phyloP scores from a whole-genome alignment of 2,329 filamentous ascomycete species.

The Sphaceloma murrayae region DNA sequence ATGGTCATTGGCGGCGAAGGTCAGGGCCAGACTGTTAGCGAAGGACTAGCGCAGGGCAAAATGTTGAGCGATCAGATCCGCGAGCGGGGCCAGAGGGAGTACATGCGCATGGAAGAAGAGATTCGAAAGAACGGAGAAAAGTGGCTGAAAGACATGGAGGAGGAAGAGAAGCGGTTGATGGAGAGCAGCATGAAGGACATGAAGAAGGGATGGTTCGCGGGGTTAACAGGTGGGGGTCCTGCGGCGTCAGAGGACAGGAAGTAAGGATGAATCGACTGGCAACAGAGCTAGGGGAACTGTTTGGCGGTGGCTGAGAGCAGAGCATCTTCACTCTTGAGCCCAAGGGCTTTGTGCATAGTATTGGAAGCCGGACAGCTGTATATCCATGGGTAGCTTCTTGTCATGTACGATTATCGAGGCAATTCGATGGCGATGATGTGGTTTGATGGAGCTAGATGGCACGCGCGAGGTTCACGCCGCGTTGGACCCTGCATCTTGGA shows the following conservation, averaged over 20 bases:
- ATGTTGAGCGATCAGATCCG: conserved; percentile 93
- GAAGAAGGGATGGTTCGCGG: conserved; percentile 63
- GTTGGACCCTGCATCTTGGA: conserved; percentile 10
- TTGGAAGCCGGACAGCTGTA: neutral
- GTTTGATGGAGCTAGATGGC: neutral
- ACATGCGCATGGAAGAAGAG: conserved; percentile 79
- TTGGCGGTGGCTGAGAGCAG: conserved; percentile 18
- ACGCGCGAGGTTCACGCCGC: conserved; percentile 6
- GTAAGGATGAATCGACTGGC: conserved; percentile 17
- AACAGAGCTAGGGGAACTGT: conserved; percentile 24
- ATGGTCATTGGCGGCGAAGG: conserved; percentile 39
- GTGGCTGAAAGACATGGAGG: conserved; percentile 90
- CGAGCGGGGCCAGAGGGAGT: conserved; percentile 82
- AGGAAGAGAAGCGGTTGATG: conserved; percentile 76
- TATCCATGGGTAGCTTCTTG: too few species aligned
- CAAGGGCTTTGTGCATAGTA: conserved; percentile 9
- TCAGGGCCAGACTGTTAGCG: conserved; percentile 52
- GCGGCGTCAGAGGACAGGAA: conserved; percentile 1
- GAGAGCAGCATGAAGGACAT: conserved; percentile 88
- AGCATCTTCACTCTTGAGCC: conserved; percentile 13
- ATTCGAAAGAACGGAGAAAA: conserved; percentile 89
- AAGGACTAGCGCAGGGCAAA: conserved; percentile 83
- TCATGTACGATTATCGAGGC: too few species aligned
- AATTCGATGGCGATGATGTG: too few species aligned
- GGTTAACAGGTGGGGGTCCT: conserved; percentile 17